These are phyloP conservation scores for Ascomycota sp. DNA, from an alignment of 2,329 filamentous ascomycete species.

Conservation along the genomic window DNA sequence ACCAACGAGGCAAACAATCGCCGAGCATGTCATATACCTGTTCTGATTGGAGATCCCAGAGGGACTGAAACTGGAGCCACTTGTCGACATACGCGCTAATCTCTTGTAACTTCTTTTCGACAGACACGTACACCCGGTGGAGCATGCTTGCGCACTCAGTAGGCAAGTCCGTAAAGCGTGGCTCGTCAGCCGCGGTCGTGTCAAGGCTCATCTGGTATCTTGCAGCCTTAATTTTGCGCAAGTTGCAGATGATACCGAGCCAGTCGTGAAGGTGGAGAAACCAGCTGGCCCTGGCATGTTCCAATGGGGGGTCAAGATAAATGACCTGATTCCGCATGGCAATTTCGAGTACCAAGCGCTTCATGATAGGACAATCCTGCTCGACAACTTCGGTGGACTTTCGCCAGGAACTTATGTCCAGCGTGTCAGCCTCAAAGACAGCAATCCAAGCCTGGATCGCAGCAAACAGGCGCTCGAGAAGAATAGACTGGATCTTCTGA, in stretches of 20 bases:
- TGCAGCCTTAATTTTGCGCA: slow-evolving; percentile 85
- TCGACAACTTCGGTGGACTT: slow-evolving; percentile 23
- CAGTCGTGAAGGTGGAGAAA: slow-evolving; percentile 80
- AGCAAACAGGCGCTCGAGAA: slow-evolving; percentile 63
- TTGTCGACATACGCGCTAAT: slow-evolving; percentile 84
- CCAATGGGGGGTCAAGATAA: slow-evolving; percentile 81
- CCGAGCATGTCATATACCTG: slow-evolving; percentile 85
- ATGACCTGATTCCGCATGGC: slow-evolving; percentile 98
- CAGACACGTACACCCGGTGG: slow-evolving; percentile 56
- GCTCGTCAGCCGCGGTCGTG: slow-evolving; percentile 40
- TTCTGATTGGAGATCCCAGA: slow-evolving; percentile 94
- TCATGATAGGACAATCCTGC: slow-evolving; percentile 42
- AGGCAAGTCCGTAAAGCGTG: slow-evolving; percentile 68
- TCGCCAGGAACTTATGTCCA: slow-evolving; percentile 32
- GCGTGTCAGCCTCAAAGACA: slow-evolving; percentile 49
- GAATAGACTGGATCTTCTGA: slow-evolving; percentile 56
- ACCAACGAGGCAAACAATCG: slow-evolving; percentile 79
- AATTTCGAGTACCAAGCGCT: slow-evolving; percentile 67
- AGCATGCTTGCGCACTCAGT: slow-evolving; percentile 64
- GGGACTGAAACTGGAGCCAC: slow-evolving; percentile 94
- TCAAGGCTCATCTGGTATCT: slow-evolving; percentile 81
- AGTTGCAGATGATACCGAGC: slow-evolving; percentile 80
- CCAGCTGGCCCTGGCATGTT: slow-evolving; percentile 85
- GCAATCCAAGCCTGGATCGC: slow-evolving; percentile 77
- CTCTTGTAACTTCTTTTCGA: slow-evolving; percentile 64